Percentiles rank a stretch among this genome's conserved stretches.
phyloP scores from a whole-genome alignment of 1,139 yeast species.

The Blastobotrys serpentis region DNA sequence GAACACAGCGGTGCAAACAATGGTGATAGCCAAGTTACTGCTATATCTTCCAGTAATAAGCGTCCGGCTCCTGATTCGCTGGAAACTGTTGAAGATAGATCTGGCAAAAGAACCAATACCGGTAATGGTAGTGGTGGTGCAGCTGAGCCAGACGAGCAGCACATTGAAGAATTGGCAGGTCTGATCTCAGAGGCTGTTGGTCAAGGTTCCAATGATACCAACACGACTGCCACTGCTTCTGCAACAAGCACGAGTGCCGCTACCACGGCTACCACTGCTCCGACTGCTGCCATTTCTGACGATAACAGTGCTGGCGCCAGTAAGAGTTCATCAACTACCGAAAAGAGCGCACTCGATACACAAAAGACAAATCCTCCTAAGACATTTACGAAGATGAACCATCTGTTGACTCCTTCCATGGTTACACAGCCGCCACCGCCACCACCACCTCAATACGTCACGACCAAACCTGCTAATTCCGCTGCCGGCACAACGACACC shows the following conservation, averaged over 20 bases:
- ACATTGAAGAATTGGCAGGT: conserved; percentile 19
- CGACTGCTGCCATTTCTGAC: too few species aligned
- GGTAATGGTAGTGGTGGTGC: background rate
- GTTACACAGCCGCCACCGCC: conserved; percentile 13
- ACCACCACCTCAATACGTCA: conserved; percentile 26
- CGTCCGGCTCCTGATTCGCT: background rate
- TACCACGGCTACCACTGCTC: too few species aligned
- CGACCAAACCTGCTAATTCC: too few species aligned
- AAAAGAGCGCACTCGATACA: too few species aligned
- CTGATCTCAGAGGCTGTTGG: conserved; percentile 17
- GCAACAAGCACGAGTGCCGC: too few species aligned
- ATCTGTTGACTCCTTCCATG: background rate
- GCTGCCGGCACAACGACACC: background rate
- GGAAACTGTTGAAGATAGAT: background rate
- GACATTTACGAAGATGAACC: background rate
- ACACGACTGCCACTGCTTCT: too few species aligned
- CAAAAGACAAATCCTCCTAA: background rate
- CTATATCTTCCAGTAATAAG: background rate
- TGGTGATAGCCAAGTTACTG: too few species aligned
- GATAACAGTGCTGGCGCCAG: too few species aligned
- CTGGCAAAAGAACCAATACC: background rate
- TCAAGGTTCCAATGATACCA: too few species aligned
- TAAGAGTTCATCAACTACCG: too few species aligned
- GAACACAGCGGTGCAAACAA: background rate
- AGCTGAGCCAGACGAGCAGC: conserved; percentile 15